Percentiles rank a stretch among this genome's conserved stretches.
phyloP scores from a whole-genome alignment of 169 alveolate species.

The Toxoplasma gondii region DNA sequence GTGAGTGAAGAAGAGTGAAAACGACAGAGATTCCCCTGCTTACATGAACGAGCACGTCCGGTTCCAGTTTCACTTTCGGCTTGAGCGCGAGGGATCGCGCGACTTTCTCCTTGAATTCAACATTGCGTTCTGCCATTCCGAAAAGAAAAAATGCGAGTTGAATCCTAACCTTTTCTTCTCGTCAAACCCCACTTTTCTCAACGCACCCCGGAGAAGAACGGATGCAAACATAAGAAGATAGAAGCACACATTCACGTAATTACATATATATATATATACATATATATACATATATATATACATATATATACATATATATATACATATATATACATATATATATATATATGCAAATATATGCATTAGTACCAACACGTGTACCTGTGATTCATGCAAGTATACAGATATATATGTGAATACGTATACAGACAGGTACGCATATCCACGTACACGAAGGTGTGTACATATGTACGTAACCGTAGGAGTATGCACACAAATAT shows the following conservation, averaged over 20 bases:
- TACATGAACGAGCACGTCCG: not conserved
- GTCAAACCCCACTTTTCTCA: too few relatives aligned
- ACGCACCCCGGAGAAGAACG: too few relatives aligned
- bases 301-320: not conserved
- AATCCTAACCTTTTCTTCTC: too few relatives aligned
- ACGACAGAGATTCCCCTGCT: not conserved
- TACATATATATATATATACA: not conserved
- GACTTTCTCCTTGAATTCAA: not conserved
- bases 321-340: not conserved
- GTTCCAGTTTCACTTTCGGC: not conserved
- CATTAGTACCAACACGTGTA: not conserved
- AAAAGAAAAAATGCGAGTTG: too few relatives aligned
- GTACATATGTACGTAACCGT: too few relatives aligned
- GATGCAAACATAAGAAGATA: too few relatives aligned
- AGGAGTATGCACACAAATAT: too few relatives aligned
- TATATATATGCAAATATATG: not conserved
- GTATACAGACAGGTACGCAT: not conserved
- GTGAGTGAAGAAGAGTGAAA: not conserved
- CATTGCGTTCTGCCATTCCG: too few relatives aligned
- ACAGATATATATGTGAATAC: not conserved
- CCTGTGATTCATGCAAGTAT: too few relatives aligned
- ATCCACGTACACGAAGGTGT: too few relatives aligned
- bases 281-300: not conserved
- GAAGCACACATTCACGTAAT: too few relatives aligned
- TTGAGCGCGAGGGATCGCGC: not conserved